A percentile compares a stretch with the other conserved stretches of the same genome.
These are phyloP conservation scores for Taiozyma sp. DNA, from an alignment of 1,139 yeast genomes.

Conservation along the genomic window DNA sequence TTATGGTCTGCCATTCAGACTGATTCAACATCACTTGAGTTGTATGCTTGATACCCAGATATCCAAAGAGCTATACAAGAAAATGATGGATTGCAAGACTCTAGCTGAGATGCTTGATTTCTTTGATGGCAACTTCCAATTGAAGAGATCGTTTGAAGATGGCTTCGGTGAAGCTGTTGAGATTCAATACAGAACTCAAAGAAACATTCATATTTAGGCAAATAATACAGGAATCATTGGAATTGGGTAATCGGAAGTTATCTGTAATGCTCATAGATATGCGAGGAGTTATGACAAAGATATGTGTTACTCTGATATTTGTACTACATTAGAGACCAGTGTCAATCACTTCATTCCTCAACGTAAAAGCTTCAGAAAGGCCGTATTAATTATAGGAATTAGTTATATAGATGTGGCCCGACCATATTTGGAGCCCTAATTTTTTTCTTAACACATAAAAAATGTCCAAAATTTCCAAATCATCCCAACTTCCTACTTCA, in stretches of 20 bases:
- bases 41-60: conserved; percentile 74
- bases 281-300: too few relatives aligned
- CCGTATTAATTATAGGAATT: too few relatives aligned
- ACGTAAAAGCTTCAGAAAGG: too few relatives aligned
- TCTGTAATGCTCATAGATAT: not conserved
- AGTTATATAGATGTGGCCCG: not conserved
- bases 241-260: not conserved
- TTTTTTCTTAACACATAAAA: not conserved
- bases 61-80: conserved; percentile 47
- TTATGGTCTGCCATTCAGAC: conserved; percentile 78
- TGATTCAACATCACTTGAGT: conserved; percentile 81
- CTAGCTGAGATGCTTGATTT: conserved; percentile 71
- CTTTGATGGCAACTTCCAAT: conserved; percentile 65
- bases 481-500: not conserved
- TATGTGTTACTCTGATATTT: too few relatives aligned
- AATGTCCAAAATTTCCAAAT: not conserved
- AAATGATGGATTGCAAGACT: conserved; percentile 55
- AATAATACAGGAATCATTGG: not conserved
- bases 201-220: conserved; percentile 29
- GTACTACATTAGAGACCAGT: too few relatives aligned
- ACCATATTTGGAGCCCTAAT: conserved; percentile 1
- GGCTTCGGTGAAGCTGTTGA: conserved; percentile 61
- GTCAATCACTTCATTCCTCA: too few relatives aligned
- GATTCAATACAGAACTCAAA: conserved; percentile 44
- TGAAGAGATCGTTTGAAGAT: conserved; percentile 59